Conservation (phyloP, 257 asterid species). For the Przewalskia tangutica region DNA sequence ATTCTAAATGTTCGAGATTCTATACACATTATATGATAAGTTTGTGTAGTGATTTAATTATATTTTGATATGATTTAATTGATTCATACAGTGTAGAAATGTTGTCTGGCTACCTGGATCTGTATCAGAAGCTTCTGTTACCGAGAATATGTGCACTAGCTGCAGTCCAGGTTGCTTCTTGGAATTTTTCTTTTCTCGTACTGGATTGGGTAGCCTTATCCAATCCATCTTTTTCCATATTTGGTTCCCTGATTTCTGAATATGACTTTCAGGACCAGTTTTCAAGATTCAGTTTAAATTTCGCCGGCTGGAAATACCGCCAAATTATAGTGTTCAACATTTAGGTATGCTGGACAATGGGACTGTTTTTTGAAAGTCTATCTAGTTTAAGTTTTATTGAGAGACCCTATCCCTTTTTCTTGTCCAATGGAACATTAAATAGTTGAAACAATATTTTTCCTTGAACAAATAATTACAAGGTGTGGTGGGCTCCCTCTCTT, state of each 20-base stretch:
- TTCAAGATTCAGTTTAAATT: slow-evolving; percentile 81
- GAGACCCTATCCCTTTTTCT: neutral
- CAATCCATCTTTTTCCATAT: slow-evolving; percentile 1
- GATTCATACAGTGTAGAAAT: slow-evolving; percentile 66
- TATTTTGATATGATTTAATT: neutral
- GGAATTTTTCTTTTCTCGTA: neutral
- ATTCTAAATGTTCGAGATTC: neutral
- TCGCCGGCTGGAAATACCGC: slow-evolving; percentile 94
- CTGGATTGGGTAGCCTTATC: neutral
- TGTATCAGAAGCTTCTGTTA: slow-evolving; percentile 64
- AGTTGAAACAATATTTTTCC: neutral
- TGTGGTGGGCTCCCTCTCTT: neutral
- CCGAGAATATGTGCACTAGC: slow-evolving; percentile 51
- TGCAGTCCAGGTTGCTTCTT: slow-evolving; percentile 72
- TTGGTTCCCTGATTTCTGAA: slow-evolving; percentile 11
- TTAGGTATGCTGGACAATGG: slow-evolving; percentile 46
- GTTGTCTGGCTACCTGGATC: slow-evolving; percentile 98
- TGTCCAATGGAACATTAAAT: neutral
- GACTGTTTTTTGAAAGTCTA: neutral
- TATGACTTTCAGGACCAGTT: slow-evolving; percentile 54
- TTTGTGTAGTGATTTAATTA: neutral
- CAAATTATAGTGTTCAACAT: slow-evolving; percentile 63
- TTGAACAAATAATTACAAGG: neutral
- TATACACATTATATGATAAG: neutral
- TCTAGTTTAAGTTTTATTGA: neutral